phyloP scores from a whole-genome alignment of 2,329 filamentous ascomycete species.

The Hypoxylon sp. region DNA sequence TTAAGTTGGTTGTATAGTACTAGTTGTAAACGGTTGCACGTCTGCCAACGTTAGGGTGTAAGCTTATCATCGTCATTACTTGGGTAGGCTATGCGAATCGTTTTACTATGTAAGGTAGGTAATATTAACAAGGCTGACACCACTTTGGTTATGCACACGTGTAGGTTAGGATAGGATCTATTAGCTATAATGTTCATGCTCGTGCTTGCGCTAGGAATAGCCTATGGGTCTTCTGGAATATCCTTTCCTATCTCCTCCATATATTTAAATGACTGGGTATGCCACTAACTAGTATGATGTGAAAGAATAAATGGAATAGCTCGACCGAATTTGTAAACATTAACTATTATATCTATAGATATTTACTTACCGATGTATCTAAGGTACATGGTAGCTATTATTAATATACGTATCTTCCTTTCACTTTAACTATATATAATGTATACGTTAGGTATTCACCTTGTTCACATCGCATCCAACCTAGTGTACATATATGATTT shows the following conservation, averaged over 20 bases:
- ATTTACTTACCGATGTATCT: not conserved
- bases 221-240: not conserved
- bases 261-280: not conserved
- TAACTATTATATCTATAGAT: not conserved
- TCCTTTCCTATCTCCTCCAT: not conserved
- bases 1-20: not conserved
- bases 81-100: not conserved
- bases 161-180: not conserved
- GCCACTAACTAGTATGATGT: not conserved
- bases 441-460: not conserved
- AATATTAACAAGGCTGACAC: conserved; percentile 11
- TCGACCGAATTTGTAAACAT: not conserved
- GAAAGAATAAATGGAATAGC: not conserved
- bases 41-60: not conserved
- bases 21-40: not conserved
- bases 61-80: conserved; percentile 6
- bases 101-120: not conserved
- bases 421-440: not conserved
- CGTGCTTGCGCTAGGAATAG: not conserved
- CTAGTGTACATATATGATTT: not conserved
- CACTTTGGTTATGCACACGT: not conserved
- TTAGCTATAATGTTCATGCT: not conserved
- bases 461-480: conserved; percentile 1
- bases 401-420: not conserved
- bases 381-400: not conserved